Conservation (phyloP, 1,284 basidiomycete species). For the Paramarasmius palmivorus region DNA sequence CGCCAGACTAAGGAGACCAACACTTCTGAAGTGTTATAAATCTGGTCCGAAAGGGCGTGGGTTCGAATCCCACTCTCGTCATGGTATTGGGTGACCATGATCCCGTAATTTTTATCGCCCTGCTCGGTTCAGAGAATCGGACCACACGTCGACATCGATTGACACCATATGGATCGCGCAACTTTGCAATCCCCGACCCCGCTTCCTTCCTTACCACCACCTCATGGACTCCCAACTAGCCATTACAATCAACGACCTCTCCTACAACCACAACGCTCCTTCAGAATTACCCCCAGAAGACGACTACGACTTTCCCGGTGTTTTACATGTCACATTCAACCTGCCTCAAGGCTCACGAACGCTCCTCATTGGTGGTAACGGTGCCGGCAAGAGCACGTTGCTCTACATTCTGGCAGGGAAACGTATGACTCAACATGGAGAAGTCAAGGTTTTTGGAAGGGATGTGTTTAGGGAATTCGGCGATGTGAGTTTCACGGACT, state of each 20-base stretch:
- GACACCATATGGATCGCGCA: too few relatives aligned
- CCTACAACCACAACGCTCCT: not conserved
- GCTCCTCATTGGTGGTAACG: not conserved
- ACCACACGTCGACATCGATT: too few relatives aligned
- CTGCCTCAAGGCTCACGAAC: not conserved
- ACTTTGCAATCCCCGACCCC: too few relatives aligned
- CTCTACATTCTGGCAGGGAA: conserved; percentile 95
- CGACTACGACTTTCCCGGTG: not conserved
- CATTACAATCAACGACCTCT: not conserved
- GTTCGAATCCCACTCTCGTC: conserved; percentile 41
- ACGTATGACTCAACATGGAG: conserved; percentile 56
- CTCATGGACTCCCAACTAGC: not conserved
- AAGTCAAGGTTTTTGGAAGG: conserved; percentile 54
- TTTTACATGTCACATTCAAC: not conserved
- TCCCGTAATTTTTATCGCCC: too few relatives aligned
- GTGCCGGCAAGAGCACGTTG: conserved; percentile 95
- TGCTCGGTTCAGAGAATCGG: too few relatives aligned
- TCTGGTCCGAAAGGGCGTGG: too few relatives aligned
- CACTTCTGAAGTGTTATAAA: too few relatives aligned
- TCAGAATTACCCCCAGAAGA: not conserved
- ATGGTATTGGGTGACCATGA: too few relatives aligned
- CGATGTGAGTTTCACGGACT: not conserved
- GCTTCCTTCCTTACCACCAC: too few relatives aligned
- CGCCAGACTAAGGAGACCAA: conserved; percentile 84
- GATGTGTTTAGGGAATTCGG: conserved; percentile 79